Evolutionary conservation across 345 rosid genomes (phyloP), one percentile per base, ranked within the genome.

Genomic region (Dimocarpus longan): DNA sequence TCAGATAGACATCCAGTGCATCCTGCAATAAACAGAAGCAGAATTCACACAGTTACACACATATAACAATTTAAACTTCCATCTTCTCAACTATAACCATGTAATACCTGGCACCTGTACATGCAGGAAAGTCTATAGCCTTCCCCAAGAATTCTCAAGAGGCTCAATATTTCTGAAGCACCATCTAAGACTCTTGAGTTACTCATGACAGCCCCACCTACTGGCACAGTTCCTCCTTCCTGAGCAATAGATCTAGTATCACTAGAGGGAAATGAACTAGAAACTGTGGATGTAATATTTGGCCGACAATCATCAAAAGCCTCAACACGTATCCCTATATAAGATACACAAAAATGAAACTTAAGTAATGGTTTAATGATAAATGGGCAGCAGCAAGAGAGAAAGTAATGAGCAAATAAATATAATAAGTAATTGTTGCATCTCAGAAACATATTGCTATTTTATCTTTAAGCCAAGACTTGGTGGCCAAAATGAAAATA

Each of bases 51-150:
- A 83, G 79, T 76, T 59, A 83, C 82, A 79, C 28, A 66, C 69
- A 48, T 22, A 74, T 60, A 80, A 68, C 67, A 83, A 81, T 68
- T 73, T 21, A 62, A 76, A 77, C 28, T 73, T 65, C 24, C 22
- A 48, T 75, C 62, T 57, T 74, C 66, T 71, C 21, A 66, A 54
- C 42, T 63, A 73, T 43, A 74, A 65, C 39, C 37, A 39, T 37
- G 44, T 12, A 40, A 75, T 91, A 96, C 97, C 97, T 94, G 93
- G 82, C 98, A 93, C 80, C 87, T 88, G 85, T 94, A 92, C 87
- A 89, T 73, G 91, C 94, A 91, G 37, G 93, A 92, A 75, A 94
- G 90, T 83, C 98, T 92, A 83, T 88, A 96, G 79, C 95, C 99
- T 89, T 96, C 99, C 76, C 99, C 97, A 44, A 94, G 88, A 82